Conservation (phyloP, 352 stramenopile genomes). For the Globisporangium spinosum region DNA sequence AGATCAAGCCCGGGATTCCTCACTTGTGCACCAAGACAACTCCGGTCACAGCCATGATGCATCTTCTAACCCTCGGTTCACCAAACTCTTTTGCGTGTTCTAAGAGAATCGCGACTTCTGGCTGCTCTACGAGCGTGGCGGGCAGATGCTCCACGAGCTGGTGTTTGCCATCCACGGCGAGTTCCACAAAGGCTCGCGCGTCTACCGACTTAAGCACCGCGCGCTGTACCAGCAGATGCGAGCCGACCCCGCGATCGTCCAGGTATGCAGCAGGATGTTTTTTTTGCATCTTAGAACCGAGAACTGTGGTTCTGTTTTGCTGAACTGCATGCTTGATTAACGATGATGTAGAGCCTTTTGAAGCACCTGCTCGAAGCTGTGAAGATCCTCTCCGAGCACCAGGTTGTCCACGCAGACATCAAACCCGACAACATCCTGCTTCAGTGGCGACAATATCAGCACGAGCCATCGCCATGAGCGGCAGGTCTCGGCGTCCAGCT, state of each 20-base stretch:
- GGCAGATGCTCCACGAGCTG: constrained; percentile 5
- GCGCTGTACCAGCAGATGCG: constrained; percentile 10
- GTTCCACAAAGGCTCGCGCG: constrained; percentile 11
- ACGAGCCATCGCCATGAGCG: not conserved
- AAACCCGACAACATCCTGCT: constrained; percentile 13
- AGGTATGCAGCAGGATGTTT: not conserved
- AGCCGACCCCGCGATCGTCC: constrained; percentile 2
- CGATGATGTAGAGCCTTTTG: not conserved
- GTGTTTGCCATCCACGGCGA: constrained; percentile 5
- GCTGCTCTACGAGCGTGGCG: constrained; percentile 10
- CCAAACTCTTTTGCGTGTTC: not conserved
- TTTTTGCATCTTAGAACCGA: too few species aligned
- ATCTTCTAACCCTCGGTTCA: not conserved
- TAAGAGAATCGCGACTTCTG: constrained; percentile 9
- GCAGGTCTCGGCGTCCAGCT: constrained; percentile 5
- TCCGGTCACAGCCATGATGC: not conserved
- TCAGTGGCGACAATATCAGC: not conserved
- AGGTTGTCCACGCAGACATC: constrained; percentile 9
- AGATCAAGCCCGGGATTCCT: not conserved
- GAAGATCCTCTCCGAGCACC: not conserved
- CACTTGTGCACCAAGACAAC: not conserved
- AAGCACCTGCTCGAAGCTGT: constrained; percentile 8
- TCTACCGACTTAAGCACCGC: constrained; percentile 3
- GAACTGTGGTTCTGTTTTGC: not conserved
- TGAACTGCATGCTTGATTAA: not conserved